Percentiles rank a stretch among this genome's conserved stretches.
Conservation (phyloP, 2,329 filamentous ascomycete genomes). For the Pezicula rhizophila region DNA sequence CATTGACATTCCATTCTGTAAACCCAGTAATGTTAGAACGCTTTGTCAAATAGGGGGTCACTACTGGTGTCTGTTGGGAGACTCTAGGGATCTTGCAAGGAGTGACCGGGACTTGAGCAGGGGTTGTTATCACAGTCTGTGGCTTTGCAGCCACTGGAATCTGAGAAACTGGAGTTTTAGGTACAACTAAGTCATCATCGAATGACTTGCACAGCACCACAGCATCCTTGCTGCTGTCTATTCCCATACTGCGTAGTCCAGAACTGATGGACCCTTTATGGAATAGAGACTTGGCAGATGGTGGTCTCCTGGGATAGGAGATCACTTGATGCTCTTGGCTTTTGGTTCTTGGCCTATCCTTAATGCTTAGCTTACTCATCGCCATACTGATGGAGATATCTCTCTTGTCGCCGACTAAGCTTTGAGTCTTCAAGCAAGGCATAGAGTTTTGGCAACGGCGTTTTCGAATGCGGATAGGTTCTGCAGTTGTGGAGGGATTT, state of each 20-base stretch:
- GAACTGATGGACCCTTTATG: slow-evolving; percentile 17
- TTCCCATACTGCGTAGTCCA: slow-evolving; percentile 14
- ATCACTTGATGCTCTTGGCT: slow-evolving; percentile 10
- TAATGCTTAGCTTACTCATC: slow-evolving; percentile 27
- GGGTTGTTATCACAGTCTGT: slow-evolving; percentile 15
- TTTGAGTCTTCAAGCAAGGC: slow-evolving; percentile 14
- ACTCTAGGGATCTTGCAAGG: slow-evolving; percentile 38
- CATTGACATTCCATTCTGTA: slow-evolving; percentile 74
- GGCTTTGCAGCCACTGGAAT: slow-evolving; percentile 26
- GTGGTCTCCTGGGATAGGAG: slow-evolving; percentile 6
- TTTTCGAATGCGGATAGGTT: slow-evolving; percentile 18
- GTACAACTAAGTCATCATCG: slow-evolving; percentile 20
- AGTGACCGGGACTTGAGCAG: slow-evolving; percentile 14
- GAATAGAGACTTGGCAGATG: slow-evolving; percentile 13
- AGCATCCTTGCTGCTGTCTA: slow-evolving; percentile 16
- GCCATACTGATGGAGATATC: slow-evolving; percentile 32
- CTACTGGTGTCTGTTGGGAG: slow-evolving; percentile 30
- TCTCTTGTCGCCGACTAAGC: slow-evolving; percentile 19
- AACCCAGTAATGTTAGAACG: slow-evolving; percentile 62
- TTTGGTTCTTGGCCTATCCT: slow-evolving; percentile 17
- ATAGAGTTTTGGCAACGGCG: slow-evolving; percentile 25
- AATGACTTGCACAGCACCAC: slow-evolving; percentile 20
- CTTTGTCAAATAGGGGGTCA: slow-evolving; percentile 57
- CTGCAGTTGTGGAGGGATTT: slow-evolving; percentile 17
- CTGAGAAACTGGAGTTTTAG: slow-evolving; percentile 25